These are phyloP conservation scores for Metschnikowia matae DNA, from an alignment of 805 yeast species.

Conservation along the genomic window DNA sequence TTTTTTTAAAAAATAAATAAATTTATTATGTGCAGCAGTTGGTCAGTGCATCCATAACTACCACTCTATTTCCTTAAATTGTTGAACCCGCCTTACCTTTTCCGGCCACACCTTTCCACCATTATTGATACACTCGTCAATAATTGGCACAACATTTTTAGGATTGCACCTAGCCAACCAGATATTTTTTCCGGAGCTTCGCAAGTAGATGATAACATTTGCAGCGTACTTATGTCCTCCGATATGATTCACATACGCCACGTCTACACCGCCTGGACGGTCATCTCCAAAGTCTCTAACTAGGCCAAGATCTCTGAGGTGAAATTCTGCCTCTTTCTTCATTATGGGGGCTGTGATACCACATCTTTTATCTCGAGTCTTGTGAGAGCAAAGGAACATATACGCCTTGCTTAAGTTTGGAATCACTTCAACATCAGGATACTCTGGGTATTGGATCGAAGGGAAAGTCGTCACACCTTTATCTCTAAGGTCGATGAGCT, in stretches of 20 bases:
- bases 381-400: constrained; percentile 82
- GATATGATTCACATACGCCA: constrained; percentile 74
- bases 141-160: constrained; percentile 63
- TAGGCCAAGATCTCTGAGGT: constrained; percentile 65
- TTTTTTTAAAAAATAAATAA: neutral
- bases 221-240: constrained; percentile 98
- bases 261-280: constrained; percentile 69
- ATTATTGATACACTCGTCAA: constrained; percentile 68
- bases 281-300: constrained; percentile 75
- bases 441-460: constrained; percentile 6
- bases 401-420: constrained; percentile 35
- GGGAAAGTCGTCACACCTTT: constrained; percentile 9
- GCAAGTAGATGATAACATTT: constrained; percentile 72
- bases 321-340: constrained; percentile 71
- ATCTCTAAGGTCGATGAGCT: constrained; percentile 27
- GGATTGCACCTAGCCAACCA: constrained; percentile 91
- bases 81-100: constrained; percentile 56
- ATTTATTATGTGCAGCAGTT: neutral
- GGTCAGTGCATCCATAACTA: constrained; percentile 16
- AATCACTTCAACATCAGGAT: constrained; percentile 31
- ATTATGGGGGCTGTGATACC: constrained; percentile 91
- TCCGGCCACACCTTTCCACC: constrained; percentile 71
- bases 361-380: constrained; percentile 87
- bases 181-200: constrained; percentile 61
- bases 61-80: constrained; percentile 53